These are phyloP conservation scores for Ogataea populi-albae DNA, from an alignment of 805 yeast species.

Conservation along the genomic window DNA sequence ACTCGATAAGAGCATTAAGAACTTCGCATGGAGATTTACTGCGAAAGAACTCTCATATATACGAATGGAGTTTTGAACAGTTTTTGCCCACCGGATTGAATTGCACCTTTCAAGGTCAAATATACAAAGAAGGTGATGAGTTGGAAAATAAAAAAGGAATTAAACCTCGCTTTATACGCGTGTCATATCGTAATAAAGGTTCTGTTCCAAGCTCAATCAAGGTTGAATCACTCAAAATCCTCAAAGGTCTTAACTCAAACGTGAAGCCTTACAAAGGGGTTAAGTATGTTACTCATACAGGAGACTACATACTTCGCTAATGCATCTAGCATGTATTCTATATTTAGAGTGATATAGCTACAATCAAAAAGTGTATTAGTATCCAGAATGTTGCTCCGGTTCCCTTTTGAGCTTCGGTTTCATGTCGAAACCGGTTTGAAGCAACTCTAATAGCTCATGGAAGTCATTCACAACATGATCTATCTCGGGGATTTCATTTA, in stretches of 20 bases:
- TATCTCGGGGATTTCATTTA: slow-evolving; percentile 34
- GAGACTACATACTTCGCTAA: slow-evolving; percentile 49
- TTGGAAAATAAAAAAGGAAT: slow-evolving; percentile 4
- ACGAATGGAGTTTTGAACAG: slow-evolving; percentile 69
- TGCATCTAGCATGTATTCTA: neutral
- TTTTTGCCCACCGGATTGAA: slow-evolving; percentile 58
- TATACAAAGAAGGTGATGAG: slow-evolving; percentile 11
- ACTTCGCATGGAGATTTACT: slow-evolving; percentile 77
- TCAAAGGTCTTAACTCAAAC: slow-evolving; percentile 52
- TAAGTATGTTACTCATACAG: slow-evolving; percentile 67
- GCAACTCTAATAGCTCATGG: slow-evolving; percentile 34
- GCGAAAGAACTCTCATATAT: slow-evolving; percentile 42
- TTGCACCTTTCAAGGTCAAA: slow-evolving; percentile 62
- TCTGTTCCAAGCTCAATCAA: slow-evolving; percentile 71
- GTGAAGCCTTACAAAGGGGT: slow-evolving; percentile 90
- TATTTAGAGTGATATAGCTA: too few relatives aligned
- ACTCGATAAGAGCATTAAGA: slow-evolving; percentile 53
- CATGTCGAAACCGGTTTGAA: slow-evolving; percentile 35
- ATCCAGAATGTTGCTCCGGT: slow-evolving; percentile 5
- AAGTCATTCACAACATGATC: slow-evolving; percentile 37
- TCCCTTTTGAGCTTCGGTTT: slow-evolving; percentile 12
- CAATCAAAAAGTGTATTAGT: too few relatives aligned
- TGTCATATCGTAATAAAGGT: slow-evolving; percentile 62
- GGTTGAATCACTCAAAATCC: slow-evolving; percentile 60
- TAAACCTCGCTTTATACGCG: slow-evolving; percentile 43